A percentile compares a stretch with the other conserved stretches of the same genome.
Evolutionary conservation across 129 eudicot genomes (phyloP).

Genomic region (Ambrosia artemisiifolia): DNA sequence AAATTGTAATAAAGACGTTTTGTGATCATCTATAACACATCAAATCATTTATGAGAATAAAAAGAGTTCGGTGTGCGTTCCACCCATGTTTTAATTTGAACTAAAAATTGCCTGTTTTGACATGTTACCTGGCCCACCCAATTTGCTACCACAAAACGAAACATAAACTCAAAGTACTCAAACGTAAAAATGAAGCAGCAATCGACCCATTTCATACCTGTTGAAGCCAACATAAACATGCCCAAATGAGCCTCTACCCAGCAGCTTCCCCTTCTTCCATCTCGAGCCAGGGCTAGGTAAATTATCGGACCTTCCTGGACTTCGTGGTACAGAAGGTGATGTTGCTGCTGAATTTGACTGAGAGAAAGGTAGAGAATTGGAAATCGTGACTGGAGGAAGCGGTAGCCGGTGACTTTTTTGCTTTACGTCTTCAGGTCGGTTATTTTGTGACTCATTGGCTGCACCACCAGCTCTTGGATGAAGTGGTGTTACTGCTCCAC

Average conservation of each 20-base stretch:
- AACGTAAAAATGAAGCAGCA: neutral
- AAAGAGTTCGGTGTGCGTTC: neutral
- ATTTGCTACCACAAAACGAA: slow-evolving; percentile 8
- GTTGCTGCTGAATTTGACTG: slow-evolving; percentile 86
- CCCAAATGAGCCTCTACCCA: slow-evolving; percentile 98
- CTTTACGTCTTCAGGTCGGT: slow-evolving; percentile 72
- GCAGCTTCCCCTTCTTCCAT: slow-evolving; percentile 87
- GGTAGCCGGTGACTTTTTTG: slow-evolving; percentile 79
- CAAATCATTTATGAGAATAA: neutral
- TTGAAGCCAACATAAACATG: slow-evolving; percentile 95
- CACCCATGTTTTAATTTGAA: neutral
- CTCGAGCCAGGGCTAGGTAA: slow-evolving; percentile 71
- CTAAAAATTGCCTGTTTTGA: neutral
- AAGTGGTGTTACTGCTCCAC: slow-evolving; percentile 96
- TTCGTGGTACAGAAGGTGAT: slow-evolving; percentile 86
- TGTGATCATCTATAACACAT: neutral
- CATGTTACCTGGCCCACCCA: slow-evolving; percentile 1
- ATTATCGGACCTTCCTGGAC: slow-evolving; percentile 82
- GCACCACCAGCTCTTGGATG: slow-evolving; percentile 88
- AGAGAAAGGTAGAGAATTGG: slow-evolving; percentile 60
- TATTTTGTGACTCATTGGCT: slow-evolving; percentile 48
- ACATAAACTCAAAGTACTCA: neutral
- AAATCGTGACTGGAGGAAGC: slow-evolving; percentile 75
- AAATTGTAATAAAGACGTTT: neutral
- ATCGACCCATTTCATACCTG: slow-evolving; percentile 40